Evolutionary conservation across 768 basidiomycete species (phyloP), one percentile per base, ranked within the genome.

Genomic region (Austroboletus festivus): DNA sequence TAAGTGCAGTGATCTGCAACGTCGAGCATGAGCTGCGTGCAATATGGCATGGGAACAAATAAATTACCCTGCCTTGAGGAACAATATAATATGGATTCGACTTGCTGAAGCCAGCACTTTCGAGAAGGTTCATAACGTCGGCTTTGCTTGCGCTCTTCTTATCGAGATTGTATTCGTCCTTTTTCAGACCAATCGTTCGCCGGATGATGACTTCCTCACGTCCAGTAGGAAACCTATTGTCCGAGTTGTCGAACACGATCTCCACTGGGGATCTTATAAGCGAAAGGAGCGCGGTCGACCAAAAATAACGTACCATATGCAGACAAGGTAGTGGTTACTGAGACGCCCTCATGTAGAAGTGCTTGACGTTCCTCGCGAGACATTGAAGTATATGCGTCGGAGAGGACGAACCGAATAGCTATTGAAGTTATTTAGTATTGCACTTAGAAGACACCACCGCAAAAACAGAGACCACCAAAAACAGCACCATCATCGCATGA

Each of bases 11-110:
- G 53, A 99, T 97, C 90, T 96, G 54, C 2, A 13, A 8, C 5
- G 18, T 8, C 22, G 13, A 40, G 15, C 10, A 22, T 63, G 45
- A 62, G 54, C 42, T n/a, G 20, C 24, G 23, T 46, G 38, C 19
- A 35, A 12, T 47, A 42, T 10, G n/a, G 34, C 20, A 28, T 4
- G 1, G 20, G 23, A 9, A 3, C 10, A 15, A 23, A 30, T 10
- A 15, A 78, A 85, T 68, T 59, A 96, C 94, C 43, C 95, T 75
- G 44, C 96, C 96, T 74, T 99, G 96, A 2, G 96, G 96, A 0
- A 98, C 95, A 56, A 99, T 99, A 61, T 98, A 99, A 66, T 98
- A 99, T 0, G 96, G 96, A 62, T 98, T 99, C n/a, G 87, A 87
- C 63, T 92, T 89, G 71, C 89, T 93, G 73, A 99, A 99, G 1